Percentiles rank a stretch among this genome's conserved stretches.
phyloP scores from a whole-genome alignment of 2,329 filamentous ascomycete species.

The Pyrenophora teres region DNA sequence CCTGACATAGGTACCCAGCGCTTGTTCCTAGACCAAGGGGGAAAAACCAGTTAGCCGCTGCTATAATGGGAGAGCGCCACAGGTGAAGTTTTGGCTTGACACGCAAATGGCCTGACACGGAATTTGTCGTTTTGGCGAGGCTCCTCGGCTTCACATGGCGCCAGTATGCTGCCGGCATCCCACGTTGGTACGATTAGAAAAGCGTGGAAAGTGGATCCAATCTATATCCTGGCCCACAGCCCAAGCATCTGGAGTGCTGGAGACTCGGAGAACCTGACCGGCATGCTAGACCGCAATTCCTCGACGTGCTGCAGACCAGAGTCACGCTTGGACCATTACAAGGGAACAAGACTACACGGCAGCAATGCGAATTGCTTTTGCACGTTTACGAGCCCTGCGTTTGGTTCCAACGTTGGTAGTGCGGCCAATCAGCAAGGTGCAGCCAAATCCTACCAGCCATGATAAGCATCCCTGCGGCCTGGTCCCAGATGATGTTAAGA shows the following conservation, averaged over 20 bases:
- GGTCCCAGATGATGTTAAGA: slow-evolving; percentile 1
- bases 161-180: slow-evolving; percentile 4
- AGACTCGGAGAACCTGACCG: not conserved
- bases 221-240: not conserved
- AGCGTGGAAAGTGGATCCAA: not conserved
- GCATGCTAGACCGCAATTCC: not conserved
- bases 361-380: not conserved
- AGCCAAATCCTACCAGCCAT: not conserved
- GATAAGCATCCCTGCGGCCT: slow-evolving; percentile 10
- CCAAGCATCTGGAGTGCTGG: slow-evolving; percentile 4
- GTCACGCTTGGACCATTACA: not conserved
- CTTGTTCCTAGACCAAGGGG: slow-evolving; percentile 9
- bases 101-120: no score
- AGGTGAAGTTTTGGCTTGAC: not conserved
- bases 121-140: no score
- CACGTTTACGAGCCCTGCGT: not conserved
- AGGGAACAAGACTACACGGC: not conserved
- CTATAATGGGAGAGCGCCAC: slow-evolving; percentile 8
- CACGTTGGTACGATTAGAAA: slow-evolving; percentile 1
- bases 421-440: not conserved
- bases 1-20: not conserved
- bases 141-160: slow-evolving; percentile 10
- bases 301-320: slow-evolving; percentile 4
- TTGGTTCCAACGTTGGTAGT: not conserved
- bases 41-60: slow-evolving; percentile 6